These are phyloP conservation scores for Lodderomyces oxycetoniae DNA, from an alignment of 1,139 yeast genomes.

Conservation along the genomic window DNA sequence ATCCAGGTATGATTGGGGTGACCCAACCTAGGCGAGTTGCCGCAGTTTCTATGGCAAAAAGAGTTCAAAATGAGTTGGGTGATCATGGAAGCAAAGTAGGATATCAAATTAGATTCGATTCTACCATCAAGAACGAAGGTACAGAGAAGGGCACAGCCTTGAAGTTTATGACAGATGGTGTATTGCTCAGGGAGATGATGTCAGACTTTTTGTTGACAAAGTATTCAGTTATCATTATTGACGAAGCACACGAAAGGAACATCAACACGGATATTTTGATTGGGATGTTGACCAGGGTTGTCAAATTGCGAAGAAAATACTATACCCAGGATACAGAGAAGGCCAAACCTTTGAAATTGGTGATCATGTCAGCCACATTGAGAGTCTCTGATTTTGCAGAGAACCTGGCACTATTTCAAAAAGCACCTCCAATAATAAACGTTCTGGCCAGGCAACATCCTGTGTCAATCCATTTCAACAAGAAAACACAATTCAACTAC, in stretches of 20 bases:
- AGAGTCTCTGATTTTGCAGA: slow-evolving; percentile 91
- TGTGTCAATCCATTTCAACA: slow-evolving; percentile 86
- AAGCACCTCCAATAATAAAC: slow-evolving; percentile 82
- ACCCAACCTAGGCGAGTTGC: slow-evolving; percentile 99
- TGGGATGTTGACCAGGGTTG: slow-evolving; percentile 90
- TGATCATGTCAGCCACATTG: slow-evolving; percentile 93
- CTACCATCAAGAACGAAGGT: slow-evolving; percentile 56
- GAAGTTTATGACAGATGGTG: slow-evolving; percentile 99
- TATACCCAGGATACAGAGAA: slow-evolving; percentile 43
- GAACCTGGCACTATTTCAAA: slow-evolving; percentile 61
- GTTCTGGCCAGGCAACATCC: slow-evolving; percentile 97
- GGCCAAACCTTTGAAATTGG: slow-evolving; percentile 58
- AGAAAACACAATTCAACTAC: slow-evolving; percentile 72
- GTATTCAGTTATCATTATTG: slow-evolving; percentile 84
- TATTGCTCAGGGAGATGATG: slow-evolving; percentile 86
- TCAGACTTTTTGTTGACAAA: slow-evolving; percentile 72
- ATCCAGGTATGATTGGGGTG: slow-evolving; percentile 90
- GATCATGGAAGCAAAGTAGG: slow-evolving; percentile 75
- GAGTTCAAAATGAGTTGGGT: slow-evolving; percentile 83
- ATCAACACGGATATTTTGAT: slow-evolving; percentile 92
- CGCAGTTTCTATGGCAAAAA: slow-evolving; percentile 93
- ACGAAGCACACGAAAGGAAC: slow-evolving; percentile 97
- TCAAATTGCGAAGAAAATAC: slow-evolving; percentile 63
- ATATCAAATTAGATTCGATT: slow-evolving; percentile 87
- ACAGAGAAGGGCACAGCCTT: slow-evolving; percentile 57